These are phyloP conservation scores for Naganishia kalamii DNA, from an alignment of 768 basidiomycete genomes.

Conservation along the genomic window DNA sequence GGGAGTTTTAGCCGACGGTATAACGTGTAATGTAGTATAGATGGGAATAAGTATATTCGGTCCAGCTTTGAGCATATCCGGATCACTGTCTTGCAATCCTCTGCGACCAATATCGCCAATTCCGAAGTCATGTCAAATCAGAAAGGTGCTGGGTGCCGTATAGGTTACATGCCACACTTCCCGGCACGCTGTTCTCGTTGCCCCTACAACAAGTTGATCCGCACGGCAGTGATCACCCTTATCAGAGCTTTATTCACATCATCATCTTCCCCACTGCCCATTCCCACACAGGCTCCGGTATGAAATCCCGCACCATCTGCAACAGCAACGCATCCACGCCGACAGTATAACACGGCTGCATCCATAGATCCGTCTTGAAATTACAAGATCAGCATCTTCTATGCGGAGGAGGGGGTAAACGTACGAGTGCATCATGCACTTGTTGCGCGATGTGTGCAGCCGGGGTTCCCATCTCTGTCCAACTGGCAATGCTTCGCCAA, in stretches of 20 bases:
- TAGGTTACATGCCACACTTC: too few relatives aligned
- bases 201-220: too few relatives aligned
- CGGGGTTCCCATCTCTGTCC: background rate
- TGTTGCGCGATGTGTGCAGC: background rate
- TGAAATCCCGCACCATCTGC: background rate
- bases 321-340: background rate
- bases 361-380: background rate
- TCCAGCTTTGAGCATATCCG: too few relatives aligned
- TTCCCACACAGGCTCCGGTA: background rate
- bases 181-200: too few relatives aligned
- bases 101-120: too few relatives aligned
- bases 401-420: background rate
- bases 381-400: background rate
- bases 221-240: too few relatives aligned
- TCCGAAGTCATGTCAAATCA: too few relatives aligned
- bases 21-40: too few relatives aligned
- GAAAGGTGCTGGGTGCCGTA: too few relatives aligned
- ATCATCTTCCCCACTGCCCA: background rate
- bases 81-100: too few relatives aligned
- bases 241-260: too few relatives aligned
- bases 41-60: too few relatives aligned
- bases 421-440: background rate
- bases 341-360: constrained; percentile 3
- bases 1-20: constrained; percentile 21
- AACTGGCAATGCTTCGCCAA: background rate